phyloP scores from a whole-genome alignment of 2,329 filamentous ascomycete species.

The Hypoxylon sp. region DNA sequence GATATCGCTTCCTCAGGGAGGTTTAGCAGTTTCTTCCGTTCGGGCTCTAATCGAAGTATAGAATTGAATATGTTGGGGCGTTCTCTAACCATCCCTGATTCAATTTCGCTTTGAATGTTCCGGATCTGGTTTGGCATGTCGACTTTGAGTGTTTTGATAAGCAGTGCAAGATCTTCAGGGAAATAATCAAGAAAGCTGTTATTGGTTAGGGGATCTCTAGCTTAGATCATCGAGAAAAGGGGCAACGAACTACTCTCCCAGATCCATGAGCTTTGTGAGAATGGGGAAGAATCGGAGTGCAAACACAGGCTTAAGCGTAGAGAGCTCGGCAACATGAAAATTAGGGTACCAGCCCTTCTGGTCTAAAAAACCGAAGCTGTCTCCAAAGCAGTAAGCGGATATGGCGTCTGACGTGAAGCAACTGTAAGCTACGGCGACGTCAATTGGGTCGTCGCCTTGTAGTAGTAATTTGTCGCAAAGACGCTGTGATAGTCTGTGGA shows the following conservation, averaged over 20 bases:
- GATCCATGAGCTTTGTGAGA: constrained; percentile 34
- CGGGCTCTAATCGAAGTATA: constrained; percentile 37
- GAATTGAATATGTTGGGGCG: constrained; percentile 46
- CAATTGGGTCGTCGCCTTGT: constrained; percentile 48
- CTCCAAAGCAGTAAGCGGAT: constrained; percentile 57
- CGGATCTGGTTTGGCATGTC: constrained; percentile 37
- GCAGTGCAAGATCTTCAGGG: constrained; percentile 42
- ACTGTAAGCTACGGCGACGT: constrained; percentile 57
- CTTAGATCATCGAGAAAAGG: background rate
- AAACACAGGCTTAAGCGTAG: constrained; percentile 44
- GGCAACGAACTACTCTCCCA: constrained; percentile 31
- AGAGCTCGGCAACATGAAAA: constrained; percentile 47
- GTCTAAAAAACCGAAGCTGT: constrained; percentile 54
- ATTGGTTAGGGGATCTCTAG: constrained; percentile 9
- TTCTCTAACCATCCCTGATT: constrained; percentile 32
- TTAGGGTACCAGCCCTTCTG: constrained; percentile 58
- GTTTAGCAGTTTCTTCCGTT: constrained; percentile 37
- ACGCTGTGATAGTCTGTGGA: constrained; percentile 34
- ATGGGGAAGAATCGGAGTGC: constrained; percentile 50
- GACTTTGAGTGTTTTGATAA: constrained; percentile 42
- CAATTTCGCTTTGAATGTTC: constrained; percentile 33
- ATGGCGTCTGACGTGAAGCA: constrained; percentile 60
- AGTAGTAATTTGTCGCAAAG: constrained; percentile 54
- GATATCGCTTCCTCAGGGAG: constrained; percentile 44
- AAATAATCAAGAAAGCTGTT: constrained; percentile 44